Base-by-base conservation (phyloP, 257 asterid genomes). In the Craterostigma plantagineum region DNA sequence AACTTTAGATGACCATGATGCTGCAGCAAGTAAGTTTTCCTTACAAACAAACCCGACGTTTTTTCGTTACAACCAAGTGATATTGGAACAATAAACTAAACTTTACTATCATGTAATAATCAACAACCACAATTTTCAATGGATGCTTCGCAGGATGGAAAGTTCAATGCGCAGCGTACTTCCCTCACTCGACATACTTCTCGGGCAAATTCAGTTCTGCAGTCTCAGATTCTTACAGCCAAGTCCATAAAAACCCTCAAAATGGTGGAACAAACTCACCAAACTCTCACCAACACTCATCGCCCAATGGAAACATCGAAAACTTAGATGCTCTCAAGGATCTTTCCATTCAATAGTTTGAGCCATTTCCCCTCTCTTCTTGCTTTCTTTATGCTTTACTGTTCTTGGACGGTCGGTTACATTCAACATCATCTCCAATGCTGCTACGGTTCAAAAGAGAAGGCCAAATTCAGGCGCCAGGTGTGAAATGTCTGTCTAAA, bases 151-250 rank as follows among this genome's bases (percentile, higher is more conserved):
- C 64, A 90, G 98, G 92, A 66, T 90, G 98, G 98, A 79, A 71
- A 59, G 63, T 16, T 27, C 76, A 57, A 11, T 90, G 95, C 47
- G 74, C 91, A 9, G 94, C 67, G 54, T 75, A 58, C 73, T 90
- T 83, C 62, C 86, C 79, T 4, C 59, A 64, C 57, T 69, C 98
- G 9, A 65, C 73, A 4, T 83, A 79, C 54, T 90, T 90, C 49
- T 92, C 55, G 58, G 98, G 95, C 51, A 54, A 58, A 54, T 57
- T 41, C 46, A 72, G 95, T 82, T 80, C 94, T 41, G 82, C 76
- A 39, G 55, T 53, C 48, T 35, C 53, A 38, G 60, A 48, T 34
- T 60, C 66, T 40, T 46, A 64, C 52, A 33, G 38, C 52, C 68
- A 63, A 61, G 62, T 11, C 10, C 65, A 50, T 59, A 62, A 52